Percentiles rank a stretch among this genome's conserved stretches.
Evolutionary conservation across 495 filamentous ascomycete genomes (phyloP).

Genomic region (Cryomyces minteri): DNA sequence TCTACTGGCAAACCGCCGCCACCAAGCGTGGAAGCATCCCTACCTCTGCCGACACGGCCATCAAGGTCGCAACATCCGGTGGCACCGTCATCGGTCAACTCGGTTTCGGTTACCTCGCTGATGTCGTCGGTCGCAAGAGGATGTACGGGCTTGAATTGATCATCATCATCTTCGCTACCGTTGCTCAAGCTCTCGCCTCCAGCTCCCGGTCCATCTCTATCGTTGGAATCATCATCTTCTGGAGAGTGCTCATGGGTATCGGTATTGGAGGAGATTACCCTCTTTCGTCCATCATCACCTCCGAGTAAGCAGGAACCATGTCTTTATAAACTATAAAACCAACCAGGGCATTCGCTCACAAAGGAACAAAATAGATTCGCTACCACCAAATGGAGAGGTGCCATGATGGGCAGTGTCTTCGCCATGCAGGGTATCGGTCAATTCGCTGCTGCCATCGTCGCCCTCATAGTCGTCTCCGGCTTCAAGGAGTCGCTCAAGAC

Average conservation of each 20-base stretch:
- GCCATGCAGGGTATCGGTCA: conserved; percentile 73
- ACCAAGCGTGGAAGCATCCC: conserved; percentile 28
- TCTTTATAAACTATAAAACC: not conserved
- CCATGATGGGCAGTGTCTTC: conserved; percentile 80
- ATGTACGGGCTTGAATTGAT: conserved; percentile 87
- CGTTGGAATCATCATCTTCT: conserved; percentile 68
- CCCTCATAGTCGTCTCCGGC: conserved; percentile 49
- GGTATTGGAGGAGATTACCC: conserved; percentile 46
- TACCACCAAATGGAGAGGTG: conserved; percentile 67
- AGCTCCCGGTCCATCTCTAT: conserved; percentile 50
- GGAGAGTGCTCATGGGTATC: conserved; percentile 58
- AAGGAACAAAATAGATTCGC: conserved; percentile 38
- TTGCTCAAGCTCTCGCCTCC: conserved; percentile 58
- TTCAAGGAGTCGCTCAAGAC: conserved; percentile 47
- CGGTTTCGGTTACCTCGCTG: conserved; percentile 63
- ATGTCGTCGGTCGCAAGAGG: conserved; percentile 57
- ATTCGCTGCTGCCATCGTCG: conserved; percentile 49
- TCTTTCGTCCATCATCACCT: conserved; percentile 67
- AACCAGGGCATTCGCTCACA: not conserved
- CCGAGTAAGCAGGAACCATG: conserved; percentile 33
- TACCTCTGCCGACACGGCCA: conserved; percentile 47
- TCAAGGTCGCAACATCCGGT: conserved; percentile 76
- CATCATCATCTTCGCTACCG: conserved; percentile 69
- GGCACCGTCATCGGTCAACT: conserved; percentile 79
- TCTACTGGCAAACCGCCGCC: conserved; percentile 40